phyloP scores from a whole-genome alignment of 2,329 filamentous ascomycete species.

The Aureobasidium melanogenum region DNA sequence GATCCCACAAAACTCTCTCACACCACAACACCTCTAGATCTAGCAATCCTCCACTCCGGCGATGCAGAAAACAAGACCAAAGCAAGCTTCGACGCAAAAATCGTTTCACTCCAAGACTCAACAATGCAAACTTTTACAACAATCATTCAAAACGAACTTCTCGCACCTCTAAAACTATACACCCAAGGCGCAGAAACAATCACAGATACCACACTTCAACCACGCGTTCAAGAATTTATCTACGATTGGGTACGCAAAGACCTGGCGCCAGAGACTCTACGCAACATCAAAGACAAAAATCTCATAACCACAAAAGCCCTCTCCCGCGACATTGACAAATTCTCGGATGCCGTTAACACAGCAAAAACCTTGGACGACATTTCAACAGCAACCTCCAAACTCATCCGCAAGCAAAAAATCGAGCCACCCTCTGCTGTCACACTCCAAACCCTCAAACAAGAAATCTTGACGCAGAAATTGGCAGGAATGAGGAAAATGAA shows the following conservation, averaged over 20 bases:
- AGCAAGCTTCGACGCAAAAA: neutral
- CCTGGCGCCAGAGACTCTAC: constrained; percentile 16
- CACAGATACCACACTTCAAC: constrained; percentile 17
- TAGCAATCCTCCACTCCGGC: neutral
- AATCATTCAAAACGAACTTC: constrained; percentile 17
- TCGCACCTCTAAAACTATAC: constrained; percentile 23
- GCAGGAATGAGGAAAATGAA: constrained; percentile 20
- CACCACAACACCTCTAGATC: neutral
- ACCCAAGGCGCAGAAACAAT: constrained; percentile 18
- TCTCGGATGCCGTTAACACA: constrained; percentile 18
- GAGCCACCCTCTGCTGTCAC: constrained; percentile 14
- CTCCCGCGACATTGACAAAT: constrained; percentile 21
- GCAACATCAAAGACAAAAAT: constrained; percentile 15
- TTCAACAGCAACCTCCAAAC: constrained; percentile 17
- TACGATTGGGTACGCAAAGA: constrained; percentile 19
- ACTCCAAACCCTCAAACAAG: constrained; percentile 17
- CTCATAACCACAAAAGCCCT: constrained; percentile 17
- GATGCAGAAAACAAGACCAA: neutral
- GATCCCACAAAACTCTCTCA: neutral
- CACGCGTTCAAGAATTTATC: constrained; percentile 19
- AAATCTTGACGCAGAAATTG: constrained; percentile 17
- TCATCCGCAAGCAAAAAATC: constrained; percentile 22
- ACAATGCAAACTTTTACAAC: neutral
- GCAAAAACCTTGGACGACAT: constrained; percentile 19
- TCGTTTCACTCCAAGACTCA: neutral